Base-by-base conservation (phyloP, 768 basidiomycete genomes). In the Lactarius evosmus region DNA sequence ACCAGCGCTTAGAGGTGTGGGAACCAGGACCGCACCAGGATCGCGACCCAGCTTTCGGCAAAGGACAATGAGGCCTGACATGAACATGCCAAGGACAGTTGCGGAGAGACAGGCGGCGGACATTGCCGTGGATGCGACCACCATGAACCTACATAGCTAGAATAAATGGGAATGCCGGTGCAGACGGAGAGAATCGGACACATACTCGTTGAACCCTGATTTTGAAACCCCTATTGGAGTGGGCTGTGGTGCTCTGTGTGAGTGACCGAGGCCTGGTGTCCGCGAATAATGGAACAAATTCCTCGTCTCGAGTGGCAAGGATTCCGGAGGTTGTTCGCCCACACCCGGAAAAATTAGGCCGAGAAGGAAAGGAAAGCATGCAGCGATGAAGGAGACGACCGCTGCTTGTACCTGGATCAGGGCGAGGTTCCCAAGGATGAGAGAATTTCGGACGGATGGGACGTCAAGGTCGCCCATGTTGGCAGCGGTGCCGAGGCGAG, bases 321-420 rank as follows among this genome's bases (percentile, higher is more conserved):
- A 22, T 36, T 40, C 36, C 16, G 32, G 33, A 7, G 60, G 27
- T 41, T 36, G 52, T 3, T 59, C 58, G 38, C 66, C 58, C 14
- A 55, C 72, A 16, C 74, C 72, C 7, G 86, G 85, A 0, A 91
- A 75, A 41, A 86, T 70, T 2, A 86, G 71, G 19, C 93, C 88
- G 12, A 98, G 78, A 12, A 89, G 57, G 67, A 95, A 85, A 12
- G 89, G 83, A 6, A 95, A 77, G 59, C 85, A 82, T 0, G 93
- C 91, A 0, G 96, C 93, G 9, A 97, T 77, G 70, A 89, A 89
- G 1, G 94, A 93, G 27, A 98, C 93, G 0, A 90, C 83, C 1
- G 93, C 83, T 0, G 95, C 95, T 74, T 99, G 97, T 2, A 98
- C 91, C 73, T 98, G 96, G 0, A 99, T 83, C 12, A 98, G 79